phyloP scores from a whole-genome alignment of 495 filamentous ascomycete genomes.

The Xylaria castorea region DNA sequence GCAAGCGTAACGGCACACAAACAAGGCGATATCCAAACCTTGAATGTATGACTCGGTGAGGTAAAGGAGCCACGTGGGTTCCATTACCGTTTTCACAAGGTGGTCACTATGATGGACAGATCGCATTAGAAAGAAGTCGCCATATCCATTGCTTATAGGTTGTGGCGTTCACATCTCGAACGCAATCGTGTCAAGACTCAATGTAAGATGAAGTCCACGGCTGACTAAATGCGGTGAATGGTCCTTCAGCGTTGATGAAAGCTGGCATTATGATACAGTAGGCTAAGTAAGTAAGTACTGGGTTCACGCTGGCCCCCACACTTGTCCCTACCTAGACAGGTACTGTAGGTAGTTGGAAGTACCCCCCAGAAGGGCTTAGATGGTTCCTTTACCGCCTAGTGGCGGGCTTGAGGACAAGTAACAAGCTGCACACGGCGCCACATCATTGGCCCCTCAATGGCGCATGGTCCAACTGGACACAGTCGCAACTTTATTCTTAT shows the following conservation, averaged over 20 bases:
- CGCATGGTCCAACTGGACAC: slow-evolving; percentile 19
- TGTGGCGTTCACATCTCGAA: not conserved
- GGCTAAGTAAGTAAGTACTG: not conserved
- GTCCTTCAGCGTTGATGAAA: not conserved
- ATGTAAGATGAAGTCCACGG: not conserved
- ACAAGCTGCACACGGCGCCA: slow-evolving; percentile 7
- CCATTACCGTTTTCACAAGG: not conserved
- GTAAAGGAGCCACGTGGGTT: slow-evolving; percentile 23
- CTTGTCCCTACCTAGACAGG: not conserved
- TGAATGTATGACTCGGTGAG: not conserved
- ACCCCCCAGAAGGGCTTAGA: not conserved
- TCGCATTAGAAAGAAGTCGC: not conserved
- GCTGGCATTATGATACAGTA: slow-evolving; percentile 9
- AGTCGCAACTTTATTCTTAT: slow-evolving; percentile 31
- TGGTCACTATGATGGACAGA: slow-evolving; percentile 5
- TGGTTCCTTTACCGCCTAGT: slow-evolving; percentile 12
- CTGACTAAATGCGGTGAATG: slow-evolving; percentile 6
- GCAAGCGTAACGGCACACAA: not conserved
- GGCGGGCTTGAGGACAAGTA: no score
- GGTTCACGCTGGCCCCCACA: not conserved
- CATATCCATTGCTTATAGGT: not conserved
- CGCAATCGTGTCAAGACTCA: not conserved
- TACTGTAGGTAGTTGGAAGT: not conserved
- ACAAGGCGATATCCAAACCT: not conserved
- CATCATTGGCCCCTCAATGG: slow-evolving; percentile 13